A percentile compares a stretch with the other conserved stretches of the same genome.
These are phyloP conservation scores for Sordariomycetes sp. DNA, from an alignment of 2,329 filamentous ascomycete species.

Conservation along the genomic window DNA sequence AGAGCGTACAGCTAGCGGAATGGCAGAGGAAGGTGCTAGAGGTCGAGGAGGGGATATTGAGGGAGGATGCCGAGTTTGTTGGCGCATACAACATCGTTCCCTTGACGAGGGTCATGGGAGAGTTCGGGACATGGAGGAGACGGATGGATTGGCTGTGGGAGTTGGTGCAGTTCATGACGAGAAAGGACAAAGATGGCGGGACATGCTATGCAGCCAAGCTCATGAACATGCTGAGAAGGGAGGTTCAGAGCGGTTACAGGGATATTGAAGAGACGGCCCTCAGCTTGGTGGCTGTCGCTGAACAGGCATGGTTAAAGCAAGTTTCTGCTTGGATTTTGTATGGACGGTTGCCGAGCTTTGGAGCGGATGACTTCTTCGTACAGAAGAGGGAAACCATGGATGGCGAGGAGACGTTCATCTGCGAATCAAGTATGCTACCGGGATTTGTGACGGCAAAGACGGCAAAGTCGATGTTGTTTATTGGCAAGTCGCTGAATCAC, in stretches of 20 bases:
- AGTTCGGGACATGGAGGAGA: constrained; percentile 82
- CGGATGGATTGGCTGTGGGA: constrained; percentile 81
- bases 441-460: constrained; percentile 68
- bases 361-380: constrained; percentile 82
- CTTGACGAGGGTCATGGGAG: constrained; percentile 70
- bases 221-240: constrained; percentile 66
- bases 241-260: constrained; percentile 78
- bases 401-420: constrained; percentile 42
- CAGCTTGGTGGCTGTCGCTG: constrained; percentile 66
- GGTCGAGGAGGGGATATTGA: constrained; percentile 71
- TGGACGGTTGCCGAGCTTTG: constrained; percentile 70
- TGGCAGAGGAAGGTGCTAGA: constrained; percentile 81
- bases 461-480: constrained; percentile 78
- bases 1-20: constrained; percentile 61
- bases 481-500: constrained; percentile 82
- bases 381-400: constrained; percentile 25
- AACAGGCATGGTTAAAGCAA: constrained; percentile 87
- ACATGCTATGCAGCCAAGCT: constrained; percentile 60
- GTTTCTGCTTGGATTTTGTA: constrained; percentile 86
- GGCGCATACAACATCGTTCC: constrained; percentile 92
- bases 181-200: constrained; percentile 8
- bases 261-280: constrained; percentile 74
- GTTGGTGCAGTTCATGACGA: constrained; percentile 59
- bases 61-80: constrained; percentile 67
- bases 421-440: constrained; percentile 56